Conservation (phyloP, 2,329 filamentous ascomycete genomes). For the Monosporascus sp. region DNA sequence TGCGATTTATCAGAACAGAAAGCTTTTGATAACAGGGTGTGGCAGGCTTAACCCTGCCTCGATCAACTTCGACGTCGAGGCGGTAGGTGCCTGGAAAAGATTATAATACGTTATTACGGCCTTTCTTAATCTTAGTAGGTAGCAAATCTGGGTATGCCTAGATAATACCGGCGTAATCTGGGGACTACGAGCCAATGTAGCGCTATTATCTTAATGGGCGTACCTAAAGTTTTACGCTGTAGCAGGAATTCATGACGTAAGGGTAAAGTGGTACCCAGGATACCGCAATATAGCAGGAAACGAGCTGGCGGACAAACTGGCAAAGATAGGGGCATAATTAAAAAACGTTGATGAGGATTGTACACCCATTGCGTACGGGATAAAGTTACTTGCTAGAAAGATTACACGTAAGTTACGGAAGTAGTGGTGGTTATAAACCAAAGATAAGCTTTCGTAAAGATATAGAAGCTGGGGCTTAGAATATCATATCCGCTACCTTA, state of each 20-base stretch:
- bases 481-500: neutral
- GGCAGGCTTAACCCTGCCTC: too few relatives aligned
- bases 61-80: too few relatives aligned
- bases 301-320: neutral
- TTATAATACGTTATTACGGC: neutral
- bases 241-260: neutral
- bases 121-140: neutral
- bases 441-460: neutral
- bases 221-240: neutral
- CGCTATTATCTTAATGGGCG: neutral
- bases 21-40: too few relatives aligned
- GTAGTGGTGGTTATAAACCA: neutral
- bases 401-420: neutral
- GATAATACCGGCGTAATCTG: neutral
- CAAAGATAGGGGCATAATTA: too few relatives aligned
- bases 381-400: too few relatives aligned
- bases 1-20: neutral
- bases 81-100: too few relatives aligned
- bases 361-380: too few relatives aligned
- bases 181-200: neutral
- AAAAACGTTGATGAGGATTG: too few relatives aligned
- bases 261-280: neutral
- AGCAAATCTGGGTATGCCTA: neutral
- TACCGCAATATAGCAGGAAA: neutral
- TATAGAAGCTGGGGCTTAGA: neutral